These are phyloP conservation scores for Capronia americana DNA, from an alignment of 2,329 filamentous ascomycete species.

Conservation along the genomic window DNA sequence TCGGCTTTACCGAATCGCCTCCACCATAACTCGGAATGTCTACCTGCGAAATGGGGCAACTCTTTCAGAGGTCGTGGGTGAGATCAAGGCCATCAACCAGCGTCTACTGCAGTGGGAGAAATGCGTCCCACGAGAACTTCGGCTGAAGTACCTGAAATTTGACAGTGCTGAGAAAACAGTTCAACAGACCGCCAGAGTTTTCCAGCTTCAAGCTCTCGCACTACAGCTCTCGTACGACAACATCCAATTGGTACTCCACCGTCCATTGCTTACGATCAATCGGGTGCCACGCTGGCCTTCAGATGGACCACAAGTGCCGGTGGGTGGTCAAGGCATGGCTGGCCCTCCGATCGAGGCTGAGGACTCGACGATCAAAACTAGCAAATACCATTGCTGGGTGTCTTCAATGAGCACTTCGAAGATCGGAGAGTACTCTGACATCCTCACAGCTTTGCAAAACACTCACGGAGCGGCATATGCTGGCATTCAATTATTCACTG, in stretches of 20 bases:
- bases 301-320: background rate
- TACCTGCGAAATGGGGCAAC: slow-evolving; percentile 25
- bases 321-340: background rate
- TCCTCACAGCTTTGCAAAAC: slow-evolving; percentile 49
- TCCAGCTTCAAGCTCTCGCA: slow-evolving; percentile 48
- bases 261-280: slow-evolving; percentile 47
- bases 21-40: slow-evolving; percentile 28
- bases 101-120: slow-evolving; percentile 28
- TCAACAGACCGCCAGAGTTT: slow-evolving; percentile 21
- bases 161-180: slow-evolving; percentile 6
- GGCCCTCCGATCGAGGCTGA: slow-evolving; percentile 1
- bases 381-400: slow-evolving; percentile 38
- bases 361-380: slow-evolving; percentile 29
- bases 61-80: slow-evolving; percentile 19
- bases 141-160: slow-evolving; percentile 22
- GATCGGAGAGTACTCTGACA: slow-evolving; percentile 40
- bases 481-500: slow-evolving; percentile 55
- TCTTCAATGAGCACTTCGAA: slow-evolving; percentile 51
- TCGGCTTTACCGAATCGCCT: slow-evolving; percentile 31
- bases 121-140: slow-evolving; percentile 31
- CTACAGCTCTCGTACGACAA: slow-evolving; percentile 54
- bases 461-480: slow-evolving; percentile 54
- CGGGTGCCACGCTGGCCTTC: slow-evolving; percentile 23
- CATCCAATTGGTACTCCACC: slow-evolving; percentile 51
- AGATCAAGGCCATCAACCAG: slow-evolving; percentile 30